Conservation (phyloP, 208 protist genomes). For the Leishmania aethiopica region DNA sequence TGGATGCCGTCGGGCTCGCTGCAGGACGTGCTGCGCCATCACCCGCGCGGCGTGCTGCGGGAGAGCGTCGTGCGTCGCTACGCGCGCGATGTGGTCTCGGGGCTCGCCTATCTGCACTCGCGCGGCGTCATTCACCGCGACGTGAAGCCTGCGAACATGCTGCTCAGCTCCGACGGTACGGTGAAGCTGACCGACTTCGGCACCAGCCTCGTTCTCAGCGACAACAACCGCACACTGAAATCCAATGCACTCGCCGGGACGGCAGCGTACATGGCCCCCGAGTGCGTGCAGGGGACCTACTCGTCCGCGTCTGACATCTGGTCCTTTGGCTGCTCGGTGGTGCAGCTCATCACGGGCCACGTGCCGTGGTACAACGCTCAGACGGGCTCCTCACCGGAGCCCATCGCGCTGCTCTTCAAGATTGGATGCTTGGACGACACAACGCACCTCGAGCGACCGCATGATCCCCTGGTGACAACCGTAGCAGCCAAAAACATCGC, state of each 20-base stretch:
- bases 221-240: conserved; percentile 38
- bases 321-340: conserved; percentile 77
- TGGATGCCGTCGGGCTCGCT: conserved; percentile 77
- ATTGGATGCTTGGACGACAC: conserved; percentile 54
- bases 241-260: conserved; percentile 57
- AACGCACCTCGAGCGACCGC: conserved; percentile 34
- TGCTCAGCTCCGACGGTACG: conserved; percentile 65
- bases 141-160: conserved; percentile 87
- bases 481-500: conserved; percentile 3
- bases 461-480: conserved; percentile 28
- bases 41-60: conserved; percentile 37
- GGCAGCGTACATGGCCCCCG: conserved; percentile 78
- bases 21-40: conserved; percentile 49
- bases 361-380: conserved; percentile 53
- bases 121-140: conserved; percentile 83
- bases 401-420: conserved; percentile 63
- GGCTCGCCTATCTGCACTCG: conserved; percentile 66
- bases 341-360: conserved; percentile 68
- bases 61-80: conserved; percentile 70
- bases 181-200: conserved; percentile 90
- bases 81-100: conserved; percentile 47
- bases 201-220: conserved; percentile 54
- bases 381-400: conserved; percentile 20
- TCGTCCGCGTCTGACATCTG: conserved; percentile 83
- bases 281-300: conserved; percentile 61